Conservation (phyloP, 257 asterid species). For the Scutellaria barbata region DNA sequence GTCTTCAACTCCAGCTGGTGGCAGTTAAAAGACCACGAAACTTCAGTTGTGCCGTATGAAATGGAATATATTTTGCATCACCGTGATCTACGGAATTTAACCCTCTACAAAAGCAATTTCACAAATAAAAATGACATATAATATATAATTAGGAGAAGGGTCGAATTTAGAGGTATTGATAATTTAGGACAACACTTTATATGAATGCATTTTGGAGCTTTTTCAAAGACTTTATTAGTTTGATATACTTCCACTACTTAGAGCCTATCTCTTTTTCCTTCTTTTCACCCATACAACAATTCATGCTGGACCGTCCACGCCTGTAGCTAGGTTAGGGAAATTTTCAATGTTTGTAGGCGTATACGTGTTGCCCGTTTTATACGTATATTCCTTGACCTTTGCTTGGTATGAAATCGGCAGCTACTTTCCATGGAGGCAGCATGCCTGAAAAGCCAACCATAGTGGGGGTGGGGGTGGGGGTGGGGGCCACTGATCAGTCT, state of each 20-base stretch:
- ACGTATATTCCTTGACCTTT: conserved; percentile 22
- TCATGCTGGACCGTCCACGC: conserved; percentile 19
- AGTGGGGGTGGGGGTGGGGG: conserved; percentile 50
- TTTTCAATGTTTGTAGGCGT: conserved; percentile 6
- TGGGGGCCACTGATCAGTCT: conserved; percentile 59
- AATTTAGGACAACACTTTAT: background rate
- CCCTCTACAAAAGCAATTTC: background rate
- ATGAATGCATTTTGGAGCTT: conserved; percentile 3
- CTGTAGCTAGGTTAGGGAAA: conserved; percentile 4
- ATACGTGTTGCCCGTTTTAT: background rate
- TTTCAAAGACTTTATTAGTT: conserved; percentile 4
- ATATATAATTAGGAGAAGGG: background rate
- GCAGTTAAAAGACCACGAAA: background rate
- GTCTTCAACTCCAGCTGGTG: conserved; percentile 9
- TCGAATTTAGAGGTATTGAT: background rate
- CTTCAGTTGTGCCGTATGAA: conserved; percentile 1
- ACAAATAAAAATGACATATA: background rate
- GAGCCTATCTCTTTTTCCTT: background rate
- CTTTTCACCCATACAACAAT: background rate
- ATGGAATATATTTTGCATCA: background rate
- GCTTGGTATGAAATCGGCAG: conserved; percentile 51
- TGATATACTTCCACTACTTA: conserved; percentile 15
- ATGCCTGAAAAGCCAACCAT: conserved; percentile 68
- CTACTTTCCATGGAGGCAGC: conserved; percentile 54
- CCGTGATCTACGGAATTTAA: conserved; percentile 31